Base-by-base conservation (phyloP, 441 rosid genomes). In the Corymbia citriodora region DNA sequence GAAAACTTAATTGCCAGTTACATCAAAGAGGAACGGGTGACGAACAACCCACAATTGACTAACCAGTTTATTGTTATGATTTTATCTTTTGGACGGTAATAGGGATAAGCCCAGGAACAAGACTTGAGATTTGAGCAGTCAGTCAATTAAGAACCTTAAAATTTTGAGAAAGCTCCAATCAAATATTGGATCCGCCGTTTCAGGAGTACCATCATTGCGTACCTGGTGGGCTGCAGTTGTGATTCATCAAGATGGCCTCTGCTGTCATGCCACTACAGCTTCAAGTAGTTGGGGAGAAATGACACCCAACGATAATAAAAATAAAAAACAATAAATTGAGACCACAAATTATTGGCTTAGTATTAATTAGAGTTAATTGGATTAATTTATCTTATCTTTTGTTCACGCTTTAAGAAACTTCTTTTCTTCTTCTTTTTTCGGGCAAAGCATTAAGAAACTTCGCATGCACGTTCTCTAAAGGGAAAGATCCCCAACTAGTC, bases 31-130 rank as follows among this genome's bases (percentile, higher is more conserved):
- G 74, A 65, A 65, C 74, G 7, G n/a, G 40, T 15, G 19, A 65
- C n/a, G 74, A 65, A n/a, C 1, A 65, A 65, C 21, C 74, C 19
- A n/a, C 36, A 8, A 15, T 9, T 59, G 63, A 59, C 63, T 59
- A 13, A 4, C 63, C 14, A 23, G 63, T 23, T 9, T 4, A 4
- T 57, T 21, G 63, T 3, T 57, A 9, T 57, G 40, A 40, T 40
- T 40, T 40, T 40, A 40, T 40, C 40, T 40, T 15, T 19, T 65
- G 1, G 36, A n/a, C 1, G 0, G 16, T 27, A 59, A n/a, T 14
- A n/a, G 72, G 15, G 8, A 65, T 65, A 63, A 29, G 19, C 0
- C 5, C n/a, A 15, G 5, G 15, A 14, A 14, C 40, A 65, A 2
- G 18, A 9, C 19, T 4, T n/a, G 3, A 65, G 74, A 40, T n/a